Evolutionary conservation across 768 basidiomycete genomes (phyloP), one percentile per base, ranked within the genome.

Genomic region (Mycena metata): DNA sequence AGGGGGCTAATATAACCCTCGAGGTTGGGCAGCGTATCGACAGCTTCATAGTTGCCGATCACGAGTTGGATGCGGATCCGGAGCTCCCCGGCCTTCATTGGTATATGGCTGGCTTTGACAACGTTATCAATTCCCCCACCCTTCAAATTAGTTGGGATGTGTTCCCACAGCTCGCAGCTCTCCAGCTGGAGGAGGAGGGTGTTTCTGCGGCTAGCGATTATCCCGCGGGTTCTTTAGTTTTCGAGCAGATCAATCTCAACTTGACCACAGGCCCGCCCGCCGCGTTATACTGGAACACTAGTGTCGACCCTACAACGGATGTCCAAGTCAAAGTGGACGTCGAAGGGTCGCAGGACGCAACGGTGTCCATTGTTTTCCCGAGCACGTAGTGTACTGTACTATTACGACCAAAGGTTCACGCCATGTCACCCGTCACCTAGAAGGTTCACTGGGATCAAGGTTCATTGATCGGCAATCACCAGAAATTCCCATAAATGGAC

Each of bases 131-230:
- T 30, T 23, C 57, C 16, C 57, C 64, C 36, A 57, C 43, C 30
- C 45, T 66, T 36, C 56, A 58, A 52, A 21, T 59, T 49, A 57
- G 64, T 39, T 66, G 55, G 64, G 35, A 58, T 45, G 39, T 59
- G 16, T 57, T 49, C 30, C 64, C 64, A 36, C 45, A 39, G 35
- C 17, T 58, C 46, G 64, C 24, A 19, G 55, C 46, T 47, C 47
- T 66, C 55, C 8, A 59, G 47, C 49, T 66, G 46, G 64, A 66
- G 57, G 56, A 59, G 46, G 56, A 59, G 36, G 64, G 64, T 50
- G 64, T 59, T n/a, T 39, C 36, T 15, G n/a, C 16, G 64, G 42
- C 64, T n/a, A 59, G 64, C 64, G 64, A 59, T 39, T 66, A 58
- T 39, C 64, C 63, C 52, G 61, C 61, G 17, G 61, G 51, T n/a